These are phyloP conservation scores for Cladosporium sp. DNA, from an alignment of 2,329 filamentous ascomycete species.

Conservation along the genomic window DNA sequence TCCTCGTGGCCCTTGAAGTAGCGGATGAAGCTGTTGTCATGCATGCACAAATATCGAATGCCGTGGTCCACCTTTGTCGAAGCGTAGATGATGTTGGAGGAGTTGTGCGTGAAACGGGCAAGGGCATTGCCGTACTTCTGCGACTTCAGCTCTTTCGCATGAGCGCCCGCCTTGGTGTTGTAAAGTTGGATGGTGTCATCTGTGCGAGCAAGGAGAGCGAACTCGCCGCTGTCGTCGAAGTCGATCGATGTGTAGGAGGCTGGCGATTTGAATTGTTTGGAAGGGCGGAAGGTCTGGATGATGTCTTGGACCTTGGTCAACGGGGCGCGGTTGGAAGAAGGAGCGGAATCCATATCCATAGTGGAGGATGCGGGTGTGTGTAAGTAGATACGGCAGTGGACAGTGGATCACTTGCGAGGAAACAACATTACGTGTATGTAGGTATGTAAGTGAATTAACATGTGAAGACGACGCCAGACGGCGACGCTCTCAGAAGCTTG, in stretches of 20 bases:
- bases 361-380: constrained; percentile 2
- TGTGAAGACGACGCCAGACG: too few species aligned
- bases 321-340: constrained; percentile 18
- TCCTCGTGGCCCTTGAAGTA: constrained; percentile 91
- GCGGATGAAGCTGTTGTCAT: constrained; percentile 93
- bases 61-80: constrained; percentile 93
- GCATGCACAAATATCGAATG: constrained; percentile 80
- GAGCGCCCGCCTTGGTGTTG: constrained; percentile 83
- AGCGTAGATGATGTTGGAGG: constrained; percentile 87
- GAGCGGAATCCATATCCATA: constrained; percentile 21
- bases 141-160: constrained; percentile 82
- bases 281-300: constrained; percentile 71
- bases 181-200: constrained; percentile 96
- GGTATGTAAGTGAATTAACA: too few species aligned
- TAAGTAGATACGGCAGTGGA: too few species aligned
- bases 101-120: constrained; percentile 89
- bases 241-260: constrained; percentile 70
- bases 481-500: too few species aligned
- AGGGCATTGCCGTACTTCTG: constrained; percentile 97
- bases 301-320: constrained; percentile 66
- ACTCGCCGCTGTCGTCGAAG: constrained; percentile 92
- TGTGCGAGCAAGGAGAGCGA: constrained; percentile 83
- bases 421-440: constrained; percentile 1
- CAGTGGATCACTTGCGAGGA: too few species aligned
- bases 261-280: constrained; percentile 46